These are phyloP conservation scores for Eucalyptus pauciflora DNA, from an alignment of 345 rosid species.

Conservation along the genomic window DNA sequence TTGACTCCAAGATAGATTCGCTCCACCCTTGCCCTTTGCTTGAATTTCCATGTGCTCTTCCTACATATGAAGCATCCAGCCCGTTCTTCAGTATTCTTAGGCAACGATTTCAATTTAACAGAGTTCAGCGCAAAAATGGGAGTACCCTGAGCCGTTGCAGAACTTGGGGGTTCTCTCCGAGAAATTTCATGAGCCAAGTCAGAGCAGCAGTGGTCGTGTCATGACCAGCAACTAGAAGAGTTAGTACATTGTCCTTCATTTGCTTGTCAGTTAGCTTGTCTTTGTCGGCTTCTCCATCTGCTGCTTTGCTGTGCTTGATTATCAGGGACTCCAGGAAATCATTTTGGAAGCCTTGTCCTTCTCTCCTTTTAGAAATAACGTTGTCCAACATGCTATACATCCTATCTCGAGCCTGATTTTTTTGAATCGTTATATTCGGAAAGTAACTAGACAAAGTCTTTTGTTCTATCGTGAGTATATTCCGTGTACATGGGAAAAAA, in stretches of 20 bases:
- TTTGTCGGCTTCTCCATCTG: slow-evolving; percentile 8
- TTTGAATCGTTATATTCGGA: background rate
- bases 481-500: background rate
- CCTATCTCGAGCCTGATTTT: slow-evolving; percentile 45
- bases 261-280: slow-evolving; percentile 44
- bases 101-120: no score
- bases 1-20: no score
- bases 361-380: slow-evolving; percentile 28
- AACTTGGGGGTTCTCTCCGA: slow-evolving; percentile 38
- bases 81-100: no score
- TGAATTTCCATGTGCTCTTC: no score
- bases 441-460: background rate
- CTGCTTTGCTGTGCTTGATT: slow-evolving; percentile 34
- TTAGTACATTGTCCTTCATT: slow-evolving; percentile 47
- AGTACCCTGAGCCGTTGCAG: slow-evolving; percentile 39
- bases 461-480: background rate
- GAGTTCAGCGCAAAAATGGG: background rate
- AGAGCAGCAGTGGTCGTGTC: slow-evolving; percentile 64
- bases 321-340: slow-evolving; percentile 52
- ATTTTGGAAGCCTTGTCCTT: slow-evolving; percentile 27
- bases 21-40: no score
- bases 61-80: no score
- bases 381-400: slow-evolving; percentile 50
- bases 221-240: slow-evolving; percentile 62
- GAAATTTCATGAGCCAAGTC: slow-evolving; percentile 53